phyloP scores from a whole-genome alignment of 2,329 filamentous ascomycete genomes.

The Xylariaceae sp. region DNA sequence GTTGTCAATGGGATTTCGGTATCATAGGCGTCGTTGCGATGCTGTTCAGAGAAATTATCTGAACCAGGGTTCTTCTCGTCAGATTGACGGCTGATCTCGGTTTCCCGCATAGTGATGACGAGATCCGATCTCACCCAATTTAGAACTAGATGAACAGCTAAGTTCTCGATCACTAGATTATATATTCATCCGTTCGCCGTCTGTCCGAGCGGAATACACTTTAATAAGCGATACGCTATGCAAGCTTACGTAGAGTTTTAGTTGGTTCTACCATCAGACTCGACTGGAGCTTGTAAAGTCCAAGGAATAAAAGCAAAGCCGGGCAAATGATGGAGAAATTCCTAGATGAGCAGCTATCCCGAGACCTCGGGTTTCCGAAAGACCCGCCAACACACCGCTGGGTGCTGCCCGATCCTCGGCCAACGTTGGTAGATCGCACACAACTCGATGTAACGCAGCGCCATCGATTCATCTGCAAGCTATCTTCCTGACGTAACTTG shows the following conservation, averaged over 20 bases:
- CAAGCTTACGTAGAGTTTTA: no score
- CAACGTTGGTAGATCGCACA: no score
- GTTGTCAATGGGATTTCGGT: not conserved
- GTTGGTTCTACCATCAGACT: no score
- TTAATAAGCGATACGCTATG: no score
- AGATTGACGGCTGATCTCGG: not conserved
- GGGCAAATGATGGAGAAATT: not conserved
- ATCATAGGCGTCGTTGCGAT: not conserved
- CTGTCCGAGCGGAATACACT: no score
- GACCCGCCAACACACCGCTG: conserved; percentile 1
- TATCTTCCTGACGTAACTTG: no score
- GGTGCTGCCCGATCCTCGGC: not conserved
- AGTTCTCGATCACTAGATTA: not conserved
- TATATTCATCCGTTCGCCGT: no score
- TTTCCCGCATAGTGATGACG: not conserved
- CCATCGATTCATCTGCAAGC: conserved; percentile 1
- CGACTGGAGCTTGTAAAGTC: no score
- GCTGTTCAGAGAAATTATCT: not conserved
- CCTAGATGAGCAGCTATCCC: not conserved
- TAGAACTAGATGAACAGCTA: no score
- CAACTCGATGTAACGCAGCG: not conserved
- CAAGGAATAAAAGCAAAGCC: not conserved
- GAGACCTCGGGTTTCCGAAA: conserved; percentile 1
- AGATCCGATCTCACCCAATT: no score
- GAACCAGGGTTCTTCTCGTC: conserved; percentile 8